Conservation (phyloP, 345 rosid species). For the Lepidium aucheri region DNA sequence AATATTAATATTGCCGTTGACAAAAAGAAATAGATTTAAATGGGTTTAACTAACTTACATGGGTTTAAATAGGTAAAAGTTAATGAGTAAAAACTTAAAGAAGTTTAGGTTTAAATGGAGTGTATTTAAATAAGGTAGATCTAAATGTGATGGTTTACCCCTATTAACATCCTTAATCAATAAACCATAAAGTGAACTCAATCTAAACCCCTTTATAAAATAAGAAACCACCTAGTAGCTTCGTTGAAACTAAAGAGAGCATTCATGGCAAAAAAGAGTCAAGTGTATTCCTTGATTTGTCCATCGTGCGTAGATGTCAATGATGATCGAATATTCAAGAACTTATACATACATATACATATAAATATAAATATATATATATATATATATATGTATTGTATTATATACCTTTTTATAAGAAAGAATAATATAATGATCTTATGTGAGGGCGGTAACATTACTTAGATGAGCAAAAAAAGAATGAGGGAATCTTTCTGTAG, state of each 20-base stretch:
- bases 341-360: neutral
- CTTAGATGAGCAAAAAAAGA: neutral
- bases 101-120: too few relatives aligned
- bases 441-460: constrained; percentile 21
- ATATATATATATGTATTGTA: neutral
- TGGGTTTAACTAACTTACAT: too few relatives aligned
- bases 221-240: neutral
- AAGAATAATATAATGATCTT: constrained; percentile 6
- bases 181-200: too few relatives aligned
- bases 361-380: too few relatives aligned
- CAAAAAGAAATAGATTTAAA: too few relatives aligned
- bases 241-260: neutral
- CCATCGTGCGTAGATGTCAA: constrained; percentile 22
- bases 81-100: too few relatives aligned
- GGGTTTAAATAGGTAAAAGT: too few relatives aligned
- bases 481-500: constrained; percentile 6
- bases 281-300: constrained; percentile 11
- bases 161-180: too few relatives aligned
- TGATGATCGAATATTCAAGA: constrained; percentile 22
- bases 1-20: too few relatives aligned
- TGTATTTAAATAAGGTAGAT: too few relatives aligned
- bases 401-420: too few relatives aligned
- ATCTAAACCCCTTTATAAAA: neutral
- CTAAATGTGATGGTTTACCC: too few relatives aligned
- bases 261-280: constrained; percentile 9